Evolutionary conservation across 352 stramenopile species (phyloP), one percentile per base, ranked within the genome.

Genomic region (Phytopythium chamaehyphon): DNA sequence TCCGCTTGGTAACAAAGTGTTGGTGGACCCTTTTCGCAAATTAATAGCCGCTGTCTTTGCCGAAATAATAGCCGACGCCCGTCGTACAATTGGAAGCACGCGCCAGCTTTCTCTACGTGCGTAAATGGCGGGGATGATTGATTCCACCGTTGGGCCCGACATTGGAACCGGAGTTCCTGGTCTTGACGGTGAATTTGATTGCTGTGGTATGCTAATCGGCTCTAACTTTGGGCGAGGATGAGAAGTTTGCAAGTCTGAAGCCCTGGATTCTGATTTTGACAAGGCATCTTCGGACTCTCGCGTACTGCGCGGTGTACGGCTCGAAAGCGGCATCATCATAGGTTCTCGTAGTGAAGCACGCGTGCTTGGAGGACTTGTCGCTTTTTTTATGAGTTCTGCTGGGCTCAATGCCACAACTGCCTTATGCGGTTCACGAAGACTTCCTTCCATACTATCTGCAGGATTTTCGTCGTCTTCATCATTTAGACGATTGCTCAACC

Each of bases 371-470:
- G 66, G 66, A 26, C 57, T 68, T 6, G 58, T 81, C 12, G 66
- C 64, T 47, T 77, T 87, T 50, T 70, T 72, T n/a, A 83, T 47
- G 5, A 86, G 42, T 49, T 86, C 64, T 16, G 74, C 66, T 6
- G 77, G 67, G 26, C 69, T 74, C 3, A 88, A 40, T 1, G 71
- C 66, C 22, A 84, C 61, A 7, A 80, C 71, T 15, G 69, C 59
- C 15, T 40, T 23, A 15, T 31, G 15, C 37, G 36, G 23, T 3
- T 59, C 50, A 8, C 55, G 12, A n/a, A 28, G 55, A 33, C 12
- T 26, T 21, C 51, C 28, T 10, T 33, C 28, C 28, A 33, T 56
- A 15, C 64, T 37, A 18, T 60, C 59, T 9, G 6, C n/a, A 19
- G 21, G 11, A 24, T 23, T 2, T 40, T 52, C 37, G 22, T 37